Percentiles rank a stretch among this genome's conserved stretches.
Conservation (phyloP, 1,284 basidiomycete species). For the Porogramme epimiltina region DNA sequence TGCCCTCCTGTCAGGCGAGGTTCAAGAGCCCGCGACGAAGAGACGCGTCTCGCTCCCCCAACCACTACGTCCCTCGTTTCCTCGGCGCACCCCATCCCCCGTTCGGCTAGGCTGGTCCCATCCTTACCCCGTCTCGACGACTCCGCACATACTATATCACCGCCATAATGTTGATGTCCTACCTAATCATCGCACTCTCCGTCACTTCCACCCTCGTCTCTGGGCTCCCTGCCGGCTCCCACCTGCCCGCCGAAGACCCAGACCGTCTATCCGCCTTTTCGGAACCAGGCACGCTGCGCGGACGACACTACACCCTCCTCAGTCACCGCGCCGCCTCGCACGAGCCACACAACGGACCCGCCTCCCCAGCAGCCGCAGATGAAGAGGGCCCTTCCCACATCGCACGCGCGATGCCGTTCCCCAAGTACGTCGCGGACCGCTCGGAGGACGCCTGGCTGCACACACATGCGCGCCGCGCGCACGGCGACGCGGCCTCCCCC, state of each 20-base stretch:
- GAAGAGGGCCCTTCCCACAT: background rate
- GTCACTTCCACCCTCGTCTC: constrained; percentile 8
- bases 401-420: constrained; percentile 10
- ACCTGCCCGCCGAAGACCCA: background rate
- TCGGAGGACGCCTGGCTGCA: constrained; percentile 12
- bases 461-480: background rate
- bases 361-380: background rate
- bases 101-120: constrained; percentile 16
- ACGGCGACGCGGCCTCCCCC: no score
- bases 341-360: background rate
- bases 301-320: constrained; percentile 22
- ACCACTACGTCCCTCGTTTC: constrained; percentile 1
- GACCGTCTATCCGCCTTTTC: background rate
- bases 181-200: constrained; percentile 19
- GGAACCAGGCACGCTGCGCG: constrained; percentile 20
- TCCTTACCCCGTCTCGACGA: constrained; percentile 1
- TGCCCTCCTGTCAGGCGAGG: constrained; percentile 14
- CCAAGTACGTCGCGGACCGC: constrained; percentile 19
- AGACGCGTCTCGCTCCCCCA: background rate
- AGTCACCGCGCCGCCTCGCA: constrained; percentile 7
- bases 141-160: constrained; percentile 4
- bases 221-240: constrained; percentile 5
- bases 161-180: constrained; percentile 16
- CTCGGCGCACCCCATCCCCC: background rate
- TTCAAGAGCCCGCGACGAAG: constrained; percentile 13